Conservation (phyloP, 2,329 filamentous ascomycete genomes). For the Calonectria pteridis region DNA sequence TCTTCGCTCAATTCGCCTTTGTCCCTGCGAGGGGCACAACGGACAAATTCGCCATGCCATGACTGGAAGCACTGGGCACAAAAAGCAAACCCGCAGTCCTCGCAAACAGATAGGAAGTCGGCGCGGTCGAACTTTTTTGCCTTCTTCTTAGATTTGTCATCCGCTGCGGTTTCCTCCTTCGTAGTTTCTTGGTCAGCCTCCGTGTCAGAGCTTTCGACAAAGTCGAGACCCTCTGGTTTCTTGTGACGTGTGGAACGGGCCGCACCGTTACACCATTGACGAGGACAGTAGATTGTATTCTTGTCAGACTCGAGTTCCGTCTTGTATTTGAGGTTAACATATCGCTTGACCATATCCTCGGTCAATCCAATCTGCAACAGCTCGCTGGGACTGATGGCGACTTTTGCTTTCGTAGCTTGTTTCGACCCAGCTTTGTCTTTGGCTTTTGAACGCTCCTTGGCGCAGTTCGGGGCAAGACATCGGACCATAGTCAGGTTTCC, state of each 20-base stretch:
- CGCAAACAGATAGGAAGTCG: conserved; percentile 85
- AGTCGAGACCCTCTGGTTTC: conserved; percentile 76
- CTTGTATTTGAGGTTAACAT: conserved; percentile 92
- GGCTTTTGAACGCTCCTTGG: conserved; percentile 66
- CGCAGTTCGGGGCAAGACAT: conserved; percentile 85
- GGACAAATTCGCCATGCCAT: conserved; percentile 91
- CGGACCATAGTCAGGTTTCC: conserved; percentile 84
- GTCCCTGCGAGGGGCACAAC: conserved; percentile 76
- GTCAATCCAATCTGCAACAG: conserved; percentile 81
- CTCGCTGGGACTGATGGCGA: conserved; percentile 83
- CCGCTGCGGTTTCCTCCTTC: conserved; percentile 42
- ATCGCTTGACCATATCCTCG: conserved; percentile 82
- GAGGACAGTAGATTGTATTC: conserved; percentile 91
- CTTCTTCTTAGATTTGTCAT: conserved; percentile 39
- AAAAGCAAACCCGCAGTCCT: conserved; percentile 91
- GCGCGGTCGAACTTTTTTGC: conserved; percentile 56
- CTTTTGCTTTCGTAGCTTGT: conserved; percentile 68
- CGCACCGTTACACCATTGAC: conserved; percentile 91
- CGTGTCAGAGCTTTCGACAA: conserved; percentile 67
- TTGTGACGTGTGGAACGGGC: conserved; percentile 81
- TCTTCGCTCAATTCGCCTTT: conserved; percentile 82
- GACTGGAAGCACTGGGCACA: conserved; percentile 77
- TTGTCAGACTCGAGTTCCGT: conserved; percentile 92
- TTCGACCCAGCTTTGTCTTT: conserved; percentile 40
- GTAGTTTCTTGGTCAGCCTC: conserved; percentile 63